Evolutionary conservation across 257 asterid genomes (phyloP).

Genomic region (Mitragyna speciosa): DNA sequence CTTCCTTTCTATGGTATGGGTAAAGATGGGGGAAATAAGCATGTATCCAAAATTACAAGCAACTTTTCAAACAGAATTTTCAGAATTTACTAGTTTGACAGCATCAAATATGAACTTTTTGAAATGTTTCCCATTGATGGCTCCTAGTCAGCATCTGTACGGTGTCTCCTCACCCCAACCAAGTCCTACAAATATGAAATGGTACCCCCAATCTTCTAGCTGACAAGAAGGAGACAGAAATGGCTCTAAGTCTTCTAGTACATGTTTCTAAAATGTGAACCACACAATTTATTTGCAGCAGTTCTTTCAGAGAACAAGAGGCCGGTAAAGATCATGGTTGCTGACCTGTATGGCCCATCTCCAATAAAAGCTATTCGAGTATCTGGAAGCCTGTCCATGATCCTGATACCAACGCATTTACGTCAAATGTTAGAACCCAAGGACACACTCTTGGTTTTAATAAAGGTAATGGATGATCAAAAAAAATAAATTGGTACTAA

Average conservation of each 20-base stretch:
- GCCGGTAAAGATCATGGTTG: background rate
- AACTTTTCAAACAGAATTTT: background rate
- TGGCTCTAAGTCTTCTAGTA: background rate
- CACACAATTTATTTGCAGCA: background rate
- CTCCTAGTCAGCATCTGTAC: background rate
- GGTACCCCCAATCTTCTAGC: background rate
- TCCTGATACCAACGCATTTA: conserved; percentile 54
- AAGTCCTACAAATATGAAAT: background rate
- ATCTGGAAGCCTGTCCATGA: conserved; percentile 85
- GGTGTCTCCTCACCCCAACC: background rate
- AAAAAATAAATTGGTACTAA: background rate
- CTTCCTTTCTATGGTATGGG: background rate
- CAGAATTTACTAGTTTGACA: background rate
- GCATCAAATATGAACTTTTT: background rate
- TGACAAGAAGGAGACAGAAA: background rate
- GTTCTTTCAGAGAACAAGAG: background rate
- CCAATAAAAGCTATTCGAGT: conserved; percentile 90
- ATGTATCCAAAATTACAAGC: background rate
- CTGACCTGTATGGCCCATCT: conserved; percentile 94
- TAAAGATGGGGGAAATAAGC: background rate
- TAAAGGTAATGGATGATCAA: background rate
- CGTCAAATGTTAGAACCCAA: conserved; percentile 14
- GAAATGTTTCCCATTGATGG: background rate
- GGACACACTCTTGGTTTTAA: background rate
- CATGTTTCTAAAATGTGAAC: background rate